These are phyloP conservation scores for Gomphus bonarii DNA, from an alignment of 1,284 basidiomycete genomes.

Conservation along the genomic window DNA sequence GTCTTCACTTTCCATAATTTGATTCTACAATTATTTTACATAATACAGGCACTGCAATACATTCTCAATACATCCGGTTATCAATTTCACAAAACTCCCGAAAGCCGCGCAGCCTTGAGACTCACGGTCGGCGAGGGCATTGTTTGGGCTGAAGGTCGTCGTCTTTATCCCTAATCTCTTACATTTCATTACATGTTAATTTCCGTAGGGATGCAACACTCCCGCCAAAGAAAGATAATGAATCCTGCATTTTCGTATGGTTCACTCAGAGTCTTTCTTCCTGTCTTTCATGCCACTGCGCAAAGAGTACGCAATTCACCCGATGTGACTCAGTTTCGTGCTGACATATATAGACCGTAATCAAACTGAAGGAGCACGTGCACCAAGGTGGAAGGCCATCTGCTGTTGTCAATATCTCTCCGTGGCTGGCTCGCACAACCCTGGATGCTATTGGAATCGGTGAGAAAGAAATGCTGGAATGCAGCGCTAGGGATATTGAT, in stretches of 20 bases:
- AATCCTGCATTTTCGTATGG: neutral
- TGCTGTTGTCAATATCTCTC: slow-evolving; percentile 27
- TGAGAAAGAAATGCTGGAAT: neutral
- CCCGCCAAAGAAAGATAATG: neutral
- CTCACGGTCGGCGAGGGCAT: neutral
- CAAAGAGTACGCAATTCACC: slow-evolving; percentile 27
- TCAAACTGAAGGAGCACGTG: neutral
- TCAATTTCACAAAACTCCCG: slow-evolving; percentile 27
- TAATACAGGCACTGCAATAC: slow-evolving; percentile 27
- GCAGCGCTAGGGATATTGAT: neutral
- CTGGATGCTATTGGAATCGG: slow-evolving; percentile 24
- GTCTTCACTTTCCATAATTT: neutral
- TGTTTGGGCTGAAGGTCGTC: neutral
- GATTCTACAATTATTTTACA: neutral
- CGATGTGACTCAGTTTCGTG: neutral
- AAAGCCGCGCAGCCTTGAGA: slow-evolving; percentile 1
- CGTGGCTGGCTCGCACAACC: slow-evolving; percentile 23
- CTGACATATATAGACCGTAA: neutral
- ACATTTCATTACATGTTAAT: neutral
- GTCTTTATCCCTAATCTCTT: neutral
- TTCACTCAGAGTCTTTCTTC: neutral
- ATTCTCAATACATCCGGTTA: slow-evolving; percentile 31
- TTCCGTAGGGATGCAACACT: neutral
- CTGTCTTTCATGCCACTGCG: slow-evolving; percentile 34
- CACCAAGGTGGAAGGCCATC: slow-evolving; percentile 17